Evolutionary conservation across 2,329 filamentous ascomycete species (phyloP).

Genomic region (Hortaea werneckii): DNA sequence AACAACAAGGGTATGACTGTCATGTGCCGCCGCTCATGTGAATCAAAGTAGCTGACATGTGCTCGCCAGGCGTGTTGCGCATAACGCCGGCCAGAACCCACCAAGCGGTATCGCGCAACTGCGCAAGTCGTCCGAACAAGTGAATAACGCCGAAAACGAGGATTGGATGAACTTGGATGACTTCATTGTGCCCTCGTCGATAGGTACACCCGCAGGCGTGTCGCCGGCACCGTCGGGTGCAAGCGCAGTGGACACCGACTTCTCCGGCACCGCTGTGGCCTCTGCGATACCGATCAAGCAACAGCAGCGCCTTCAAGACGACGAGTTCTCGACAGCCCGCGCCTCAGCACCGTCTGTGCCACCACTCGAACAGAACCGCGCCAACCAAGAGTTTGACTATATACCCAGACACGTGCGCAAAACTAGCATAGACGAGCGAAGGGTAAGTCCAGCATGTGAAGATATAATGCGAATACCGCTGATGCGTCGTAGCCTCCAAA

Average conservation of each 20-base stretch:
- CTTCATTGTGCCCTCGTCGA: slow-evolving; percentile 67
- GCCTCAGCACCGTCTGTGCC: slow-evolving; percentile 50
- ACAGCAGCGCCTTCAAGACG: slow-evolving; percentile 60
- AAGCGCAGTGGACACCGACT: slow-evolving; percentile 11
- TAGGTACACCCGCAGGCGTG: slow-evolving; percentile 45
- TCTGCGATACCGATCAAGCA: slow-evolving; percentile 73
- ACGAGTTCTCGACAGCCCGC: slow-evolving; percentile 44
- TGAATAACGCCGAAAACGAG: slow-evolving; percentile 15
- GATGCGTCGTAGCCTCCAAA: slow-evolving; percentile 54
- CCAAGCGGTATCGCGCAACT: slow-evolving; percentile 87
- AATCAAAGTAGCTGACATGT: slow-evolving; percentile 7
- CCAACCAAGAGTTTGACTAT: slow-evolving; percentile 65
- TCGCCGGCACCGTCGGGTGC: slow-evolving; percentile 28
- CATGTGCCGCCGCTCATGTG: neutral
- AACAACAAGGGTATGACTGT: slow-evolving; percentile 20
- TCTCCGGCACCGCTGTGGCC: slow-evolving; percentile 24
- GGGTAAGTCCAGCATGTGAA: slow-evolving; percentile 45
- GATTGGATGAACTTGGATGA: slow-evolving; percentile 92
- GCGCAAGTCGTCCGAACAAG: slow-evolving; percentile 55
- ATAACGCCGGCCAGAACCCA: slow-evolving; percentile 35
- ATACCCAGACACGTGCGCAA: slow-evolving; percentile 70
- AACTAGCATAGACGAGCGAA: slow-evolving; percentile 78
- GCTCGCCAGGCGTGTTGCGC: slow-evolving; percentile 11
- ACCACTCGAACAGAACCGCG: slow-evolving; percentile 39
- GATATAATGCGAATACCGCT: slow-evolving; percentile 6